Conservation (phyloP, 805 yeast species). For the Candida xyloterini region DNA sequence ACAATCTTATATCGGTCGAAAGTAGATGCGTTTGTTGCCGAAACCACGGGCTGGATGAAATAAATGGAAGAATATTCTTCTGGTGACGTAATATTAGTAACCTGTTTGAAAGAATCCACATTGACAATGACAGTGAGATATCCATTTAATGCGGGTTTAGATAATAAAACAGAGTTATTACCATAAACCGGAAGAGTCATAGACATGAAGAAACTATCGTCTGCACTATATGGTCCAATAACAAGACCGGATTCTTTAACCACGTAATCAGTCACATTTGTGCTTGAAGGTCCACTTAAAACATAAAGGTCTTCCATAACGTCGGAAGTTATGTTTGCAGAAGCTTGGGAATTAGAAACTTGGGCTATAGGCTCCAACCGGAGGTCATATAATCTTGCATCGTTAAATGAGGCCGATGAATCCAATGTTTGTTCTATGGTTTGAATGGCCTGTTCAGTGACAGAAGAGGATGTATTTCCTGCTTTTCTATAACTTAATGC, state of each 20-base stretch:
- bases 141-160: conserved; percentile 62
- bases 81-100: conserved; percentile 41
- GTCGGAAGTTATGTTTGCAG: conserved; percentile 32
- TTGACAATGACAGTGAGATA: conserved; percentile 59
- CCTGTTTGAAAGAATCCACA: conserved; percentile 41
- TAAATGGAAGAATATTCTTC: conserved; percentile 34
- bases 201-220: conserved; percentile 55
- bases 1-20: conserved; percentile 40
- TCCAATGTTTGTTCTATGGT: conserved; percentile 60
- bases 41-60: conserved; percentile 24
- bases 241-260: conserved; percentile 45
- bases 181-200: conserved; percentile 74
- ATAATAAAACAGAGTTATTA: conserved; percentile 63
- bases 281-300: conserved; percentile 9
- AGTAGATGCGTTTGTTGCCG: conserved; percentile 22
- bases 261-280: conserved; percentile 42
- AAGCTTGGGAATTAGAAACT: conserved; percentile 35
- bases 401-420: conserved; percentile 60
- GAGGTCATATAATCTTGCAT: conserved; percentile 66
- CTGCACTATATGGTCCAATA: conserved; percentile 62
- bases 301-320: conserved; percentile 43
- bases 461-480: conserved; percentile 59
- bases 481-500: conserved; percentile 65
- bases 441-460: conserved; percentile 45
- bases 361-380: conserved; percentile 45